Conservation (phyloP, 169 alveolate genomes). For the Plasmodium ovale region DNA sequence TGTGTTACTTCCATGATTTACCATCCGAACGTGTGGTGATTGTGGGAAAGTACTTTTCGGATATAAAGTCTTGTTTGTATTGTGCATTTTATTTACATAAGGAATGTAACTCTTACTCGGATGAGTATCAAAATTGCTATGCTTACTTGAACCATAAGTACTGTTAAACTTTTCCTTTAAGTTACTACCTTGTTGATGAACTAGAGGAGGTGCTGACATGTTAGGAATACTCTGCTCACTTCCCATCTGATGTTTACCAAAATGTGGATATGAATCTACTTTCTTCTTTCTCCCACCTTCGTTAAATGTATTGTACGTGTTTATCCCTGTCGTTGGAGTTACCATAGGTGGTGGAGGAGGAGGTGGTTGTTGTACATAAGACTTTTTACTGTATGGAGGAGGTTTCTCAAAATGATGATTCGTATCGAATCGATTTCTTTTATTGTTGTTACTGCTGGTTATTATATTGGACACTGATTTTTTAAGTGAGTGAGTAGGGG, state of each 20-base stretch:
- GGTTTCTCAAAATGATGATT: no score
- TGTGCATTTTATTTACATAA: not conserved
- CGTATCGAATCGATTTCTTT: no score
- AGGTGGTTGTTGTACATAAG: no score
- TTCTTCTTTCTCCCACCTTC: not conserved
- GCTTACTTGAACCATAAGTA: not conserved
- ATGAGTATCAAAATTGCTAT: not conserved
- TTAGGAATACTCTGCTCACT: not conserved
- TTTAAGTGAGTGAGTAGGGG: no score
- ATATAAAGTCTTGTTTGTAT: no score
- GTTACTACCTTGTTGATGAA: not conserved
- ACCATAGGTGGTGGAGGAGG: constrained; percentile 44
- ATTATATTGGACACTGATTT: no score
- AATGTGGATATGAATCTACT: not conserved
- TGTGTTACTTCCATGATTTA: no score
- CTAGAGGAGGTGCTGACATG: not conserved
- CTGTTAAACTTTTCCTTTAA: not conserved
- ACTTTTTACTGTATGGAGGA: no score
- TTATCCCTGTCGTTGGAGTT: not conserved
- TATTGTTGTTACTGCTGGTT: no score
- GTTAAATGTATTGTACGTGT: no score
- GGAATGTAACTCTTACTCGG: not conserved
- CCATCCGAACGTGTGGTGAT: no score
- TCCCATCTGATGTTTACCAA: not conserved
- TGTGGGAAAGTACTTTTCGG: not conserved